Evolutionary conservation across 768 basidiomycete genomes (phyloP), one percentile per base, ranked within the genome.

Genomic region (Tulasnella sp.): DNA sequence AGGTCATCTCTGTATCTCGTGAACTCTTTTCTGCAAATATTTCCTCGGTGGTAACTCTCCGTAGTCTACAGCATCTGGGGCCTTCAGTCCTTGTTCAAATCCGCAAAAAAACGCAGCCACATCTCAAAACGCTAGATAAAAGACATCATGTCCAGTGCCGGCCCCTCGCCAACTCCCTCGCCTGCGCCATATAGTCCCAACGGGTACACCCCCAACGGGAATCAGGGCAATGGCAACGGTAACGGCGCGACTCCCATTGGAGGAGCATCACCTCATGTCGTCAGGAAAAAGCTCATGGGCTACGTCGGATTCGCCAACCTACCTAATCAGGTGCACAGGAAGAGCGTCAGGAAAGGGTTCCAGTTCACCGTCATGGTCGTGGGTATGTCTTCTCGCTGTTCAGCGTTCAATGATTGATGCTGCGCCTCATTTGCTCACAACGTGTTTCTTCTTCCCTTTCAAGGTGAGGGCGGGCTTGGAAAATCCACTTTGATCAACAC

Each of bases 401-500:
- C 38, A 51, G 38, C 29, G 29, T 31, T 58, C 45, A 51, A 8
- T 48, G 22, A 48, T 29, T 42, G 24, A n/a, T n/a, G n/a, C n/a
- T n/a, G n/a, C n/a, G n/a, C n/a, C n/a, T n/a, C n/a, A n/a, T n/a
- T 42, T 55, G 17, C 15, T 55, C 53, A 41, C 53, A 31, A 31
- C 31, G 12, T 45, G 5, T 25, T 29, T 55, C 43, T 11, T 27
- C 53, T 27, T 24, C 34, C 25, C 27, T 31, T 55, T 24, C 50
- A 29, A 92, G 92, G 92, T 73, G 94, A 99, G 76, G 97, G 94
- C 55, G 96, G 96, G 54, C 80, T 99, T 61, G 96, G 96, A 57
- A 99, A 99, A 77, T 99, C 96, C 2, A 99, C 96, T 10, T 81
- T 98, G 69, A 86, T 99, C 72, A 99, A 99, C 74, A 99, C 96